Evolutionary conservation across 2,329 filamentous ascomycete genomes (phyloP).

Genomic region (Nigrograna mackinnonii): DNA sequence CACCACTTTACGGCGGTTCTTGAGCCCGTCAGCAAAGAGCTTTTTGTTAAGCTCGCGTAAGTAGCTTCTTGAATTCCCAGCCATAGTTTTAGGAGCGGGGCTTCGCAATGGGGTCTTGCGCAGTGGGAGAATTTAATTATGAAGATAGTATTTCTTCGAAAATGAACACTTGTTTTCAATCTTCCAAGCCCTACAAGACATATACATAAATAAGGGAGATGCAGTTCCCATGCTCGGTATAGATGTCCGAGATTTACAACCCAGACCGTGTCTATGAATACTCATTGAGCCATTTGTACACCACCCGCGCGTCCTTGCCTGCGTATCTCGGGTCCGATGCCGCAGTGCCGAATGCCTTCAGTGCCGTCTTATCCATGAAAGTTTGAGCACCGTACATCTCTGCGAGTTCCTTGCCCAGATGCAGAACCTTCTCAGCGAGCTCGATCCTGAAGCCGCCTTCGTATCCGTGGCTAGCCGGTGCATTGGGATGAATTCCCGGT

Average conservation of each 20-base stretch:
- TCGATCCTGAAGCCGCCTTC: conserved; percentile 43
- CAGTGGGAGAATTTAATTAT: conserved; percentile 5
- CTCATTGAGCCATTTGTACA: conserved; percentile 38
- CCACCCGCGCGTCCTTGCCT: conserved; percentile 35
- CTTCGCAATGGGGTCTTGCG: conserved; percentile 5
- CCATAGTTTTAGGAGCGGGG: conserved; percentile 33
- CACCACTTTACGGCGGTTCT: conserved; percentile 62
- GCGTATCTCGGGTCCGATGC: conserved; percentile 29
- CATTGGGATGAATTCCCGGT: conserved; percentile 48
- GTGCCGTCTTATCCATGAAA: conserved; percentile 31
- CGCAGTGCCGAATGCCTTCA: conserved; percentile 32
- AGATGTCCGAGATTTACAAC: too few relatives aligned
- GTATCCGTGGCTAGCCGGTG: conserved; percentile 42
- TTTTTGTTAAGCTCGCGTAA: conserved; percentile 53
- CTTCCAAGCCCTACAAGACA: too few relatives aligned
- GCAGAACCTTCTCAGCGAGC: conserved; percentile 35
- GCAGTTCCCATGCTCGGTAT: too few relatives aligned
- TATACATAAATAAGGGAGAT: too few relatives aligned
- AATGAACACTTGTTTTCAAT: too few relatives aligned
- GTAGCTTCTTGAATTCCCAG: conserved; percentile 44
- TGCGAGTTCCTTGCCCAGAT: conserved; percentile 37
- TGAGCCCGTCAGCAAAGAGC: conserved; percentile 64
- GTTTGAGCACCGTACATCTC: conserved; percentile 38
- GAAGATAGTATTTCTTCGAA: too few relatives aligned
- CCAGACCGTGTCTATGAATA: too few relatives aligned